A percentile compares a stretch with the other conserved stretches of the same genome.
Evolutionary conservation across 2,329 filamentous ascomycete species (phyloP).

Genomic region (Emmonsia crescens): DNA sequence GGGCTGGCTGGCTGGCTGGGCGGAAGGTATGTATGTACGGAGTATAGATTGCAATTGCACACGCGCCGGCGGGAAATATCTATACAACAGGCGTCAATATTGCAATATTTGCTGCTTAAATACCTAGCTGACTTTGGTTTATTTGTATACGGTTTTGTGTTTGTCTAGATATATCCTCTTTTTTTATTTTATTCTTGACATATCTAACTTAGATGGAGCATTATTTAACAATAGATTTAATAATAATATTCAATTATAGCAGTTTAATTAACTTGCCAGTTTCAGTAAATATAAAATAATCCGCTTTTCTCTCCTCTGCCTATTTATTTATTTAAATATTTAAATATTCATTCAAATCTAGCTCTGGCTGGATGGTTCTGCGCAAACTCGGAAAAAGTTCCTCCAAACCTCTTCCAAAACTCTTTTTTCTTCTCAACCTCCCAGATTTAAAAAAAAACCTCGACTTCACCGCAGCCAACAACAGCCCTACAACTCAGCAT

Average conservation of each 20-base stretch:
- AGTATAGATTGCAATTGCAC: not conserved
- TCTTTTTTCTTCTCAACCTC: not conserved
- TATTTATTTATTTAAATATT: not conserved
- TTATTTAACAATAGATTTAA: too few relatives aligned
- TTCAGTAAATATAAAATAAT: not conserved
- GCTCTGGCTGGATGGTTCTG: not conserved
- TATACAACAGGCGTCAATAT: not conserved
- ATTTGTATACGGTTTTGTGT: too few relatives aligned
- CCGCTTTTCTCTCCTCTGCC: not conserved
- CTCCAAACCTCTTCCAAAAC: too few relatives aligned
- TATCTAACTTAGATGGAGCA: too few relatives aligned
- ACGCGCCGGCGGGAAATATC: too few relatives aligned
- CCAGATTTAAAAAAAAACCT: not conserved
- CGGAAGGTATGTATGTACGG: not conserved
- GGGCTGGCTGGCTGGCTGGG: not conserved
- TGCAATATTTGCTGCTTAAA: too few relatives aligned
- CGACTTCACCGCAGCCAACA: not conserved
- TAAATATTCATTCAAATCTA: not conserved
- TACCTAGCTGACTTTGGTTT: not conserved
- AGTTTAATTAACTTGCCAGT: not conserved
- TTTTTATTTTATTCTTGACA: too few relatives aligned
- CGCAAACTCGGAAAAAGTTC: not conserved
- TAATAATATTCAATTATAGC: too few relatives aligned
- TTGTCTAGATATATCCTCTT: too few relatives aligned
- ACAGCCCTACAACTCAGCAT: not conserved